phyloP scores from a whole-genome alignment of 371 early-diverging fungal genomes.

The Syncephalastrum sp. region DNA sequence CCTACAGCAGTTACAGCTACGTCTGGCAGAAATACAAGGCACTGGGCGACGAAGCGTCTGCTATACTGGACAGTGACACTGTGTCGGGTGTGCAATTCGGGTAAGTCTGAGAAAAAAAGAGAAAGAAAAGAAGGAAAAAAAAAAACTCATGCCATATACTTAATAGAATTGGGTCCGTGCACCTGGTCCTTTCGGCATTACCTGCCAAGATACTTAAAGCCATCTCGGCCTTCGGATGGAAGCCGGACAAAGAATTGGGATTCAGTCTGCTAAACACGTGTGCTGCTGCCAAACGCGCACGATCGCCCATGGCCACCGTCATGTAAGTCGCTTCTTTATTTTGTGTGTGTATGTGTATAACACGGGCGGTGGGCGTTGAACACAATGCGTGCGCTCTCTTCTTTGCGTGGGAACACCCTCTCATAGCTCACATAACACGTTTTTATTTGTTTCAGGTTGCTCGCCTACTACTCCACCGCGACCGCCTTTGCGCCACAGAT shows the following conservation, averaged over 20 bases:
- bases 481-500: conserved; percentile 41
- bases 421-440: no score
- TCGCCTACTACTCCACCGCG: conserved; percentile 37
- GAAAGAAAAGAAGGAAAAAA: neutral
- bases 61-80: conserved; percentile 47
- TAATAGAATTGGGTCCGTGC: conserved; percentile 55
- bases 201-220: conserved; percentile 54
- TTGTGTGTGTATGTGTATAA: neutral
- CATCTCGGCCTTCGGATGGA: conserved; percentile 55
- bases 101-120: conserved; percentile 20
- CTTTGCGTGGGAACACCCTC: neutral
- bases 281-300: conserved; percentile 43
- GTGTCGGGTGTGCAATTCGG: conserved; percentile 52
- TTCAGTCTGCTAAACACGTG: conserved; percentile 54
- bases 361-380: no score
- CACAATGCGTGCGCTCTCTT: neutral
- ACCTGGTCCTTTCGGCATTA: conserved; percentile 56
- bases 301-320: conserved; percentile 57
- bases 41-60: conserved; percentile 32
- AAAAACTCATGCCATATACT: conserved; percentile 10
- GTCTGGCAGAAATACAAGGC: conserved; percentile 50
- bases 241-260: conserved; percentile 56
- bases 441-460: conserved; percentile 17
- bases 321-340: conserved; percentile 29
- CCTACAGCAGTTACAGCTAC: conserved; percentile 41